Base-by-base conservation (phyloP, 78 protist species). In the Dictyostelium firmibasis region DNA sequence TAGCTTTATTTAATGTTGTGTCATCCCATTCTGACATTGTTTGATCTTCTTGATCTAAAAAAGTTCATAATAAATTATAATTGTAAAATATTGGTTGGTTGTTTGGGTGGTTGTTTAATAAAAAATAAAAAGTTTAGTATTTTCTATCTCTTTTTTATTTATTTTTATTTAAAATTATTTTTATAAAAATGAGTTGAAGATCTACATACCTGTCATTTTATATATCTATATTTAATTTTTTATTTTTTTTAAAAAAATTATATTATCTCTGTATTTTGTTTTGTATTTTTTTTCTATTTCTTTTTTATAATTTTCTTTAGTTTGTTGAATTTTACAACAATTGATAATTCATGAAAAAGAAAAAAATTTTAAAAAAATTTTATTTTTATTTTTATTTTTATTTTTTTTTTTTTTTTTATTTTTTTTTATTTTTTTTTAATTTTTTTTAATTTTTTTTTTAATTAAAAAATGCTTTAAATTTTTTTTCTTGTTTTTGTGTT, bases 21-120 rank as follows among this genome's bases (percentile, higher is more conserved):
- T 89, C 94, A 89, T 89, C 94, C 94, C 94, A 89, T 81, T 89
- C 94, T 69, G 94, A 89, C 35, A 25, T 60, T 57, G 62, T 29
- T 82, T 82, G 29, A 82, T 82, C 86, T 57, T 57, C 25, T 57
- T 57, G 67, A 57, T 57, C 67, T 44, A 44, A 18, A 25, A 44
- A 14, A n/a, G n/a, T n/a, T n/a, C n/a, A n/a, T 47, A 29, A 44
- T 78, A n/a, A 18, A n/a, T n/a, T n/a, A n/a, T n/a, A n/a, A n/a
- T n/a, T n/a, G n/a, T n/a, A n/a, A n/a, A n/a, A n/a, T n/a, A n/a
- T n/a, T n/a, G n/a, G n/a, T n/a, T n/a, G n/a, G n/a, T n/a, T n/a
- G n/a, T n/a, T n/a, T n/a, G n/a, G n/a, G n/a, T n/a, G n/a, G n/a
- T n/a, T n/a, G n/a, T 44, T 33, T 11, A 53, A 44, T 5, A 38